Evolutionary conservation across 1,284 basidiomycete genomes (phyloP), one percentile per base, ranked within the genome.

Genomic region (Dichomitus squalens): DNA sequence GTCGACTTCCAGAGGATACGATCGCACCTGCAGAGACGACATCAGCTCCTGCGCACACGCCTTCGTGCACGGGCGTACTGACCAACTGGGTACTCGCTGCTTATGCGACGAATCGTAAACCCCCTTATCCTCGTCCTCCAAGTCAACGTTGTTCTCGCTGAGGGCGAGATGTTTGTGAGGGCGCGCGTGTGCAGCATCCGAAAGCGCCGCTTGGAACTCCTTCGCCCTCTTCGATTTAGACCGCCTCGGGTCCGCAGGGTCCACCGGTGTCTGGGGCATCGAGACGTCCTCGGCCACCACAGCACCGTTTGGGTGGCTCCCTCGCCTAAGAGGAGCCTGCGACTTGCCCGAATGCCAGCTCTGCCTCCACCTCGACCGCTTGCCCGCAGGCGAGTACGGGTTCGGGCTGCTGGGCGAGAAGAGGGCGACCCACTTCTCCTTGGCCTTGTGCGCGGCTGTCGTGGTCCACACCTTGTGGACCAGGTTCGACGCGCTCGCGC

Each of bases 1-100:
- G 86, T 90, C 1, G 87, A 81, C 70, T 90, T 92, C 84, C 84
- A 92, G 3, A 92, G 72, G 50, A 92, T 90, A 20, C 90, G 83
- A 66, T 92, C 90, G 65, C 90, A 92, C 88, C 88, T 89, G 55
- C 31, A 57, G 34, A 7, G 8, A 48, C 20, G 57, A 25, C 52
- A 16, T 51, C 11, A 51, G 29, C 58, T 20, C 18, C 8, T 33
- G 29, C 11, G 33, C 33, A 34, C 16, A 20, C 6, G 7, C 11
- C 11, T 33, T 29, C 23, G 25, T 20, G 23, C 40, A 53, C 6
- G 29, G 9, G 18, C 7, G 14, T 16, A 72, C 79, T 56, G 59
- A 89, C 90, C 90, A 92, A 67, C 89, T 90, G 3, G 90, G 90
- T 29, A 92, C 90, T n/a, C 90, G 83, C 66, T 85, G 82, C 72